Conservation (phyloP, 2,329 filamentous ascomycete genomes). For the Arthrobotrys entomopaga region DNA sequence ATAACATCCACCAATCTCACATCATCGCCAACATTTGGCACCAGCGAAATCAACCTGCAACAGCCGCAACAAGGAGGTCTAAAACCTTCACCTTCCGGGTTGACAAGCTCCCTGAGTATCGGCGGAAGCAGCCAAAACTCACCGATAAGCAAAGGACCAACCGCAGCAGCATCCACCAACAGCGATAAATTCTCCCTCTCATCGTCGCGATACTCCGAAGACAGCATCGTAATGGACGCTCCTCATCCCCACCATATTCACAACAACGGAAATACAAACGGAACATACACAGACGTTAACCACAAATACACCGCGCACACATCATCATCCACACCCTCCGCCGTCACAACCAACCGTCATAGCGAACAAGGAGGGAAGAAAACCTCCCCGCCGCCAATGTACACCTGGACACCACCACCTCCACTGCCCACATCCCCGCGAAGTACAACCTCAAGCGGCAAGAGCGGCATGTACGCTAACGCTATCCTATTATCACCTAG, state of each 20-base stretch:
- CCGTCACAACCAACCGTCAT: background rate
- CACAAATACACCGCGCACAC: constrained; percentile 13
- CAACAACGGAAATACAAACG: background rate
- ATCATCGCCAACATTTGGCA: constrained; percentile 47
- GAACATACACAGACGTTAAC: background rate
- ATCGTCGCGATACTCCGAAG: constrained; percentile 46
- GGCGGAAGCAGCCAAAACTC: constrained; percentile 43
- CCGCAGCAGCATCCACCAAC: constrained; percentile 2
- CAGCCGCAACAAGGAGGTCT: constrained; percentile 12
- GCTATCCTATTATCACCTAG: constrained; percentile 47
- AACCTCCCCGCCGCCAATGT: constrained; percentile 46
- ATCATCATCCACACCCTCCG: background rate
- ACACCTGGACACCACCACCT: constrained; percentile 42
- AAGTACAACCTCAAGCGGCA: constrained; percentile 13
- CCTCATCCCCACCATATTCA: background rate
- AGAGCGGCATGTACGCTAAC: constrained; percentile 41
- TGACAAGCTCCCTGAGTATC: constrained; percentile 45
- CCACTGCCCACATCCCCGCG: constrained; percentile 28
- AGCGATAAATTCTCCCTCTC: constrained; percentile 32
- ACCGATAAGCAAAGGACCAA: constrained; percentile 19
- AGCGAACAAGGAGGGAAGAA: constrained; percentile 35
- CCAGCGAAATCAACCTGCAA: constrained; percentile 2
- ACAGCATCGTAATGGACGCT: constrained; percentile 18
- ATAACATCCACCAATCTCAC: constrained; percentile 42
- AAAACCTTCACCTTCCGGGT: constrained; percentile 33